Evolutionary conservation across 2,329 filamentous ascomycete species (phyloP).

Genomic region (Pseudogymnoascus sp.): DNA sequence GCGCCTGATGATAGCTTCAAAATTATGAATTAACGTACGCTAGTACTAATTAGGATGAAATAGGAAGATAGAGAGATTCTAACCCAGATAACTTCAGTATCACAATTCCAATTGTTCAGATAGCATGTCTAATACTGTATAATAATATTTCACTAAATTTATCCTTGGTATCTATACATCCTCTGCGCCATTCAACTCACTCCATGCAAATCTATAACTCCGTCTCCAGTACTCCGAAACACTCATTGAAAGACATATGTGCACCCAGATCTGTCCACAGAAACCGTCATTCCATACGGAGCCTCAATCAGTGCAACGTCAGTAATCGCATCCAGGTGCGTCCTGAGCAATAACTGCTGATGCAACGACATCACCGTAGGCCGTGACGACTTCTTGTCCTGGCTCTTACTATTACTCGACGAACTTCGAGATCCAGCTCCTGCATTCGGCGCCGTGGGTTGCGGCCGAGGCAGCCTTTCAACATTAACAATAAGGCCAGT

Average conservation of each 20-base stretch:
- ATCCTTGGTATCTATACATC: slow-evolving; percentile 7
- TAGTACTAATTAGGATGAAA: slow-evolving; percentile 1
- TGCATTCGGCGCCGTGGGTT: slow-evolving; percentile 26
- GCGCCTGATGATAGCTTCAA: slow-evolving; percentile 7
- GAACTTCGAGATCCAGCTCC: slow-evolving; percentile 23
- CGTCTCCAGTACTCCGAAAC: background rate
- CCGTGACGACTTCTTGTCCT: slow-evolving; percentile 47
- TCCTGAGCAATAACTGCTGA: slow-evolving; percentile 77
- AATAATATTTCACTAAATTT: background rate
- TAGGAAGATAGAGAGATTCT: background rate
- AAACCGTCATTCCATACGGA: slow-evolving; percentile 89
- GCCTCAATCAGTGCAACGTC: slow-evolving; percentile 83
- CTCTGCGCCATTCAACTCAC: background rate
- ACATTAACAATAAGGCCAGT: slow-evolving; percentile 57
- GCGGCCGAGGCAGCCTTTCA: slow-evolving; percentile 38
- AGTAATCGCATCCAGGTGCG: slow-evolving; percentile 78
- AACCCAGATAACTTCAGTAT: background rate
- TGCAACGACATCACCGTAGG: slow-evolving; percentile 81
- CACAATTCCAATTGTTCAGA: background rate
- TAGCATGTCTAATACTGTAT: background rate
- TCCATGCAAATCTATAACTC: slow-evolving; percentile 2
- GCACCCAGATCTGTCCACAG: slow-evolving; percentile 79
- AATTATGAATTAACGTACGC: background rate
- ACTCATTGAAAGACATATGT: slow-evolving; percentile 64
- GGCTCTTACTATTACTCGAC: slow-evolving; percentile 20